Evolutionary conservation across 2,329 filamentous ascomycete genomes (phyloP), one percentile per base, ranked within the genome.

Genomic region (Verticillium longisporum): DNA sequence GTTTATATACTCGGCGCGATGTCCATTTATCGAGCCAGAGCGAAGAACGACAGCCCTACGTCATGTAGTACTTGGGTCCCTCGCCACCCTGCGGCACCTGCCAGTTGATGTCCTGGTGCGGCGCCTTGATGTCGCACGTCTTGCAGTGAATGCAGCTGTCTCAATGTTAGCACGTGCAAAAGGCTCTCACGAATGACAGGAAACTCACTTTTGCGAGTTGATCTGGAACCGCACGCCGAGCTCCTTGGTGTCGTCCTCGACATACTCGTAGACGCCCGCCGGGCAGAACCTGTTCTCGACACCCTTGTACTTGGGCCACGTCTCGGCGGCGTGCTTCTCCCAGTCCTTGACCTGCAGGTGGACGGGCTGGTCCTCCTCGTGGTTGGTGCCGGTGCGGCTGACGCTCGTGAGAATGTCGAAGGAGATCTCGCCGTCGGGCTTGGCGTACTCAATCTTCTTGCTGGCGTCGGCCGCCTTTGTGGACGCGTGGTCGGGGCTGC

Each of bases 41-140:
- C 7, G 34, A 36, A 36, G 34, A 26, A 26, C 7, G 34, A 2
- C 13, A 36, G 34, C 6, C 15, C 60, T 50, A 85, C n/a, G 85
- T 87, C 84, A 88, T 86, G 75, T 87, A 88, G 72, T 89, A 89
- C 74, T 89, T 88, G 38, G 86, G 86, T 1, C 86, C 86, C 68
- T 88, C 95, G 58, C 94, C 95, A 66, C 95, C 93, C 73, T 97
- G 92, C 6, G 95, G 95, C 36, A 95, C 95, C 68, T 92, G 86
- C 92, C 92, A 97, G 75, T 97, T 97, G 77, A 99, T 98, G 72
- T 98, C 95, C 79, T 99, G 95, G 64, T 88, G 86, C 9, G 95
- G 95, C 15, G 92, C 94, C 80, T 99, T 99, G 79, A 99, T 99
- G 75, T 99, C 95, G 74, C 95, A 99, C 14, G 95, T 99, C 84